phyloP scores from a whole-genome alignment of 306 rosid species.

The Acmispon strigosus region DNA sequence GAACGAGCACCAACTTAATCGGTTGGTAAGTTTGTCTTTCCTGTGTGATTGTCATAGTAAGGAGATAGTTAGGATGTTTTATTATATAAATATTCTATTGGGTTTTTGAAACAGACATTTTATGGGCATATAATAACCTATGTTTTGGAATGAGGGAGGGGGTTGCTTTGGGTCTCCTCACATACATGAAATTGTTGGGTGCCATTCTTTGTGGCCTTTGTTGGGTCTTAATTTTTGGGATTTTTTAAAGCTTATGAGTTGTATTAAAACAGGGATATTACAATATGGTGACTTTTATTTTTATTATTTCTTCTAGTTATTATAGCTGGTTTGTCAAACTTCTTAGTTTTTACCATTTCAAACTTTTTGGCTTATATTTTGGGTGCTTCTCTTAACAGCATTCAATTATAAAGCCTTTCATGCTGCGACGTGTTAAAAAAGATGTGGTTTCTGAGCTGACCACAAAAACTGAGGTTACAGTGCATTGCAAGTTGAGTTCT shows the following conservation, averaged over 20 bases:
- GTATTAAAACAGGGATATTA: slow-evolving; percentile 3
- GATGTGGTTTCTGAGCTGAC: slow-evolving; percentile 96
- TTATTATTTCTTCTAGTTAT: neutral
- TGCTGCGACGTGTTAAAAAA: slow-evolving; percentile 91
- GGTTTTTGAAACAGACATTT: neutral
- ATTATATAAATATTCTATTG: neutral
- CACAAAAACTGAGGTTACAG: slow-evolving; percentile 80
- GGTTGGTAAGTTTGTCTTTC: slow-evolving; percentile 64
- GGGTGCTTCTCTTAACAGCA: slow-evolving; percentile 50
- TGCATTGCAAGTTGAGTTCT: slow-evolving; percentile 97
- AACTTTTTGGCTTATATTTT: slow-evolving; percentile 14
- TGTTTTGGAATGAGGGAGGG: slow-evolving; percentile 1
- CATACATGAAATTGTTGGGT: neutral
- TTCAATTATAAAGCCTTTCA: slow-evolving; percentile 93
- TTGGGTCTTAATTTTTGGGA: neutral
- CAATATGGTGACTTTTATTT: neutral
- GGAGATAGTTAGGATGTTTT: neutral
- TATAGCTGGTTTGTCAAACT: neutral
- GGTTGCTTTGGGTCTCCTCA: neutral
- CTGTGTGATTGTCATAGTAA: neutral
- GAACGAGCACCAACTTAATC: slow-evolving; percentile 94
- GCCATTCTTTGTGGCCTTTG: neutral
- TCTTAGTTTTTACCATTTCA: neutral
- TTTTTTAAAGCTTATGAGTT: neutral
- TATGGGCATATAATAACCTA: slow-evolving; percentile 3